Evolutionary conservation across 768 basidiomycete species (phyloP).

Genomic region (Suillus sp.): DNA sequence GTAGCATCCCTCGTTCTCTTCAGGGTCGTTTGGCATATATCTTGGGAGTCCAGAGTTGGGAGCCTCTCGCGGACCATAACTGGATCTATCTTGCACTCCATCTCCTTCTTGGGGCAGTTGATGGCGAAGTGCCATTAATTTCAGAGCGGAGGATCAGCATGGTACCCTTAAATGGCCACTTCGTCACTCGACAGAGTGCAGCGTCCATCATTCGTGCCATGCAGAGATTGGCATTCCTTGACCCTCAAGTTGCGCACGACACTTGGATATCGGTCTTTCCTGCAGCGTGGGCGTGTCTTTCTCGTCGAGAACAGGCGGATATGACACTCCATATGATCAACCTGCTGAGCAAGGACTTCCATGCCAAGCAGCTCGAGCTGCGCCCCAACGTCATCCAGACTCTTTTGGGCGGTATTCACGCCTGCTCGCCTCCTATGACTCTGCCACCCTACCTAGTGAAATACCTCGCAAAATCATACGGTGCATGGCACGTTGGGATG

Average conservation of each 20-base stretch:
- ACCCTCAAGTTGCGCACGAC: slow-evolving; percentile 74
- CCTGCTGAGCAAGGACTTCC: slow-evolving; percentile 91
- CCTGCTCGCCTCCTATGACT: slow-evolving; percentile 84
- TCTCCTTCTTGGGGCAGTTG: slow-evolving; percentile 78
- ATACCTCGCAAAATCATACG: slow-evolving; percentile 93
- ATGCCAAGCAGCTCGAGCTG: slow-evolving; percentile 83
- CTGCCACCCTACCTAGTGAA: slow-evolving; percentile 95
- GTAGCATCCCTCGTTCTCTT: slow-evolving; percentile 83
- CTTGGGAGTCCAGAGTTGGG: slow-evolving; percentile 94
- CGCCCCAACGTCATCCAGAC: slow-evolving; percentile 94
- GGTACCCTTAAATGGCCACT: slow-evolving; percentile 36
- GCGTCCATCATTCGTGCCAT: slow-evolving; percentile 68
- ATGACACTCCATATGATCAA: slow-evolving; percentile 88
- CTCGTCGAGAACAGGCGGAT: slow-evolving; percentile 85
- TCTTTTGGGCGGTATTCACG: slow-evolving; percentile 78
- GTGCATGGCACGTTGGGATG: slow-evolving; percentile 90
- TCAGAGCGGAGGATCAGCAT: slow-evolving; percentile 43
- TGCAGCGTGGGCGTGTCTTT: slow-evolving; percentile 81
- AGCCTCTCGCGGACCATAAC: slow-evolving; percentile 85
- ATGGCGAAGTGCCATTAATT: slow-evolving; percentile 44
- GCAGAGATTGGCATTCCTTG: slow-evolving; percentile 81
- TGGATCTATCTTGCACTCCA: slow-evolving; percentile 94
- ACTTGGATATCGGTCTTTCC: slow-evolving; percentile 90
- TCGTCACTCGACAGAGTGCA: slow-evolving; percentile 48
- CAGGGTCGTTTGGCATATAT: slow-evolving; percentile 85